Evolutionary conservation across 2,329 filamentous ascomycete genomes (phyloP).

Genomic region (Colletotrichum sp.): DNA sequence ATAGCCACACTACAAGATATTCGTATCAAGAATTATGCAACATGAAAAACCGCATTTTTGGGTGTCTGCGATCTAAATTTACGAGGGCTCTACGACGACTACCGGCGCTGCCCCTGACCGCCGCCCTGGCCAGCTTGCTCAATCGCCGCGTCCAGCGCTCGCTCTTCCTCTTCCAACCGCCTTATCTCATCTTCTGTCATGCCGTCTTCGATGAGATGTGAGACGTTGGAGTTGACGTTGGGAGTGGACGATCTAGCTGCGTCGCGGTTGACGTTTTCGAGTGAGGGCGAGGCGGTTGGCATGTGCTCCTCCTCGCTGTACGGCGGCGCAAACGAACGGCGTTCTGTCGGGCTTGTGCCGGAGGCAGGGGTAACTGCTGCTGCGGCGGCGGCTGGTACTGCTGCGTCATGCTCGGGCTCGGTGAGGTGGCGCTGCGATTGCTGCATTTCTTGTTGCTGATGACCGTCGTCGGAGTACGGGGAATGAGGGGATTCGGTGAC

Average conservation of each 20-base stretch:
- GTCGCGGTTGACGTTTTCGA: background rate
- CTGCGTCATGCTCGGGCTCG: background rate
- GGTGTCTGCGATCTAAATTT: background rate
- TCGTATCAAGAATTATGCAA: background rate
- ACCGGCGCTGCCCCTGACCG: background rate
- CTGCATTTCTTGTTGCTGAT: conserved; percentile 9
- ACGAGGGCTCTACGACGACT: background rate
- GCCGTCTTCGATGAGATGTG: conserved; percentile 63
- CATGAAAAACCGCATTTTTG: background rate
- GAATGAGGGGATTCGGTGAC: conserved; percentile 45
- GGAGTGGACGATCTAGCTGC: conserved; percentile 9
- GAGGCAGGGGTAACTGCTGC: background rate
- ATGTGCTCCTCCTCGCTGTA: conserved; percentile 4
- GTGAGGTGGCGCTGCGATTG: conserved; percentile 17
- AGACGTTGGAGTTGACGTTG: conserved; percentile 41
- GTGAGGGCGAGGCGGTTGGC: background rate
- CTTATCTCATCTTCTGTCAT: conserved; percentile 64
- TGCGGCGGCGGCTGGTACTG: background rate
- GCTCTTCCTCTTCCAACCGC: conserved; percentile 62
- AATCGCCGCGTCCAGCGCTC: conserved; percentile 61
- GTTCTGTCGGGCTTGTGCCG: background rate
- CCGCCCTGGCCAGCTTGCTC: conserved; percentile 43
- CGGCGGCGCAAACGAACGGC: background rate
- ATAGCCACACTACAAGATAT: background rate
- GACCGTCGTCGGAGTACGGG: conserved; percentile 48